These are phyloP conservation scores for Onygena corvina DNA, from an alignment of 2,329 filamentous ascomycete species.

Conservation along the genomic window DNA sequence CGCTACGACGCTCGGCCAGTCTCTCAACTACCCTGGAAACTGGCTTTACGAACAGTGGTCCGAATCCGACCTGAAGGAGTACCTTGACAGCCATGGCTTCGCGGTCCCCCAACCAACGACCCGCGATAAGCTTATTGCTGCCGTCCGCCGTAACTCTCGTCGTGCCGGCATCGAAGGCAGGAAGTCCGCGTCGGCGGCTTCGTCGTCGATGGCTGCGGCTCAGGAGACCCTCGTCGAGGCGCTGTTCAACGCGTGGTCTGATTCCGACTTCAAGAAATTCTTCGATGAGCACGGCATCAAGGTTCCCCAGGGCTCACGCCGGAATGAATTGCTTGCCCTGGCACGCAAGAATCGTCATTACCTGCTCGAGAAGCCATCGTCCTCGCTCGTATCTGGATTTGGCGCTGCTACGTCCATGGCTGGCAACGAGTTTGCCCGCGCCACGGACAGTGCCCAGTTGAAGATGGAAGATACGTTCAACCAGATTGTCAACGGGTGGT, in stretches of 20 bases:
- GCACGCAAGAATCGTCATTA: conserved; percentile 77
- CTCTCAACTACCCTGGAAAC: conserved; percentile 76
- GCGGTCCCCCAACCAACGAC: conserved; percentile 70
- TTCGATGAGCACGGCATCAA: conserved; percentile 78
- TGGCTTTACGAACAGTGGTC: conserved; percentile 90
- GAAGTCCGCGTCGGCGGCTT: conserved; percentile 48
- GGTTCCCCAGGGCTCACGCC: conserved; percentile 83
- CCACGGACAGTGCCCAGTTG: conserved; percentile 55
- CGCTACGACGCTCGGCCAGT: conserved; percentile 65
- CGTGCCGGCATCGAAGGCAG: conserved; percentile 59
- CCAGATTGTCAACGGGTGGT: conserved; percentile 51
- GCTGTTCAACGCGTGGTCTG: conserved; percentile 80
- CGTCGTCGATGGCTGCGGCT: conserved; percentile 54
- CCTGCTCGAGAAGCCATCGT: conserved; percentile 23
- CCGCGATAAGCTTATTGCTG: conserved; percentile 78
- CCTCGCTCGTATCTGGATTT: conserved; percentile 35
- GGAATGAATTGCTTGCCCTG: conserved; percentile 78
- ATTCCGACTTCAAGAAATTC: conserved; percentile 82
- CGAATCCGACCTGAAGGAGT: conserved; percentile 85
- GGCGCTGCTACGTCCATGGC: conserved; percentile 64
- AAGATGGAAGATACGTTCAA: conserved; percentile 58
- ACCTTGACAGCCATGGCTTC: conserved; percentile 79
- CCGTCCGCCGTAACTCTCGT: conserved; percentile 81
- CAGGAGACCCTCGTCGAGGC: conserved; percentile 67
- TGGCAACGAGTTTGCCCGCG: conserved; percentile 63